phyloP scores from a whole-genome alignment of 352 stramenopile species.

The Phytopythium aichiense region DNA sequence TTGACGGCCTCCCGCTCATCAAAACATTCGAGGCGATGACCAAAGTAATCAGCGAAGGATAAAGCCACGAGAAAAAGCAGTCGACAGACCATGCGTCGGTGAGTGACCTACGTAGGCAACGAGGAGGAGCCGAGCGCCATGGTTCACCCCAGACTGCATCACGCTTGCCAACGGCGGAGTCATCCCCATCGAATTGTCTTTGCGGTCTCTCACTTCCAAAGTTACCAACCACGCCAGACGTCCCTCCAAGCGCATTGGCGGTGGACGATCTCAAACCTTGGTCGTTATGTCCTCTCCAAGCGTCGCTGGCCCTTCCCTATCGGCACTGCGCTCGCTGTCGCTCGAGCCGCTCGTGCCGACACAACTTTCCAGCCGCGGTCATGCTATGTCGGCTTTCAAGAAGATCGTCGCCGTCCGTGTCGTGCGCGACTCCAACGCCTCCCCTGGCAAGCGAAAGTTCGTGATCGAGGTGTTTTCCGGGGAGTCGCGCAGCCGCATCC shows the following conservation, averaged over 20 bases:
- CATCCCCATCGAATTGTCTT: not conserved
- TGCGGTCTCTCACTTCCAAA: not conserved
- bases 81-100: not conserved
- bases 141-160: not conserved
- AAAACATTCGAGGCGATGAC: not conserved
- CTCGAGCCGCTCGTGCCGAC: conserved; percentile 8
- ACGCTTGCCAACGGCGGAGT: not conserved
- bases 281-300: not conserved
- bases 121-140: not conserved
- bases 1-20: not conserved
- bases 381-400: conserved; percentile 18
- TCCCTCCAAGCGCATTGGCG: too few relatives aligned
- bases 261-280: too few relatives aligned
- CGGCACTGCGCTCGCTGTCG: not conserved
- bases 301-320: not conserved
- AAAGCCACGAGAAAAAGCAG: not conserved
- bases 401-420: conserved; percentile 23
- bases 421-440: conserved; percentile 4
- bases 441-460: not conserved
- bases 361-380: conserved; percentile 17
- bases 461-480: conserved; percentile 4
- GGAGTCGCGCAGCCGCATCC: conserved; percentile 1
- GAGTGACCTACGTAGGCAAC: too few relatives aligned
- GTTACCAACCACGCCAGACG: too few relatives aligned
- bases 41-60: too few relatives aligned